phyloP scores from a whole-genome alignment of 2,329 filamentous ascomycete genomes.

The Aspergillus sclerotialis region DNA sequence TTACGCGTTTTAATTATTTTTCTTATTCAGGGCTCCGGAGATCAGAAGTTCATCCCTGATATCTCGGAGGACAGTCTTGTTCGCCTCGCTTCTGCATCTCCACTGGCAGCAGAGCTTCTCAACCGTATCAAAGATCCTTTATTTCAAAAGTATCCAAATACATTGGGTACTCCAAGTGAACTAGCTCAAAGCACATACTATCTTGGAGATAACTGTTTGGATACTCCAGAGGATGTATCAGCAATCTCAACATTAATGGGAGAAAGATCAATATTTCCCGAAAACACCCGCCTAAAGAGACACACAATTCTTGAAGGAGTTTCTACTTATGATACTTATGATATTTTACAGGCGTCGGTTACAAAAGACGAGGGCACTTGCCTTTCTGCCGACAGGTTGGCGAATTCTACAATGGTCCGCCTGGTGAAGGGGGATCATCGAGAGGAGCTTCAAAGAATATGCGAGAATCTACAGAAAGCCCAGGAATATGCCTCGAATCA shows the following conservation, averaged over 20 bases:
- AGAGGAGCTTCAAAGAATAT: conserved; percentile 5
- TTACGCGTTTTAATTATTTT: too few relatives aligned
- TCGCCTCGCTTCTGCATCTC: conserved; percentile 4
- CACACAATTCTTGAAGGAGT: conserved; percentile 35
- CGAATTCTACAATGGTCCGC: background rate
- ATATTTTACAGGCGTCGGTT: conserved; percentile 24
- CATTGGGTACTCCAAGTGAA: conserved; percentile 41
- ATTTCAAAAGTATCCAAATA: conserved; percentile 7
- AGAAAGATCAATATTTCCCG: conserved; percentile 38
- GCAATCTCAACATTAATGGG: conserved; percentile 37
- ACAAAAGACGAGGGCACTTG: background rate
- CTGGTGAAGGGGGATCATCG: conserved; percentile 9
- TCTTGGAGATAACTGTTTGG: conserved; percentile 17
- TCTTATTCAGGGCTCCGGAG: conserved; percentile 15
- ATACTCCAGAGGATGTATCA: conserved; percentile 41
- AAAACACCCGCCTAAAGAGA: conserved; percentile 43
- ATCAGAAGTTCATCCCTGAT: conserved; percentile 20
- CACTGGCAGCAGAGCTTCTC: background rate
- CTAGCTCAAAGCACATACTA: conserved; percentile 38
- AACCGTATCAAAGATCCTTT: conserved; percentile 7
- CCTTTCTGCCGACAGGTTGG: background rate
- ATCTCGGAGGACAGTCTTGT: conserved; percentile 8
- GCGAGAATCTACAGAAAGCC: conserved; percentile 3
- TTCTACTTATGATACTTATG: conserved; percentile 30
- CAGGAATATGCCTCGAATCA: conserved; percentile 1